Evolutionary conservation across 2,329 filamentous ascomycete species (phyloP), one percentile per base, ranked within the genome.

Genomic region (Fusarium subglutinans): DNA sequence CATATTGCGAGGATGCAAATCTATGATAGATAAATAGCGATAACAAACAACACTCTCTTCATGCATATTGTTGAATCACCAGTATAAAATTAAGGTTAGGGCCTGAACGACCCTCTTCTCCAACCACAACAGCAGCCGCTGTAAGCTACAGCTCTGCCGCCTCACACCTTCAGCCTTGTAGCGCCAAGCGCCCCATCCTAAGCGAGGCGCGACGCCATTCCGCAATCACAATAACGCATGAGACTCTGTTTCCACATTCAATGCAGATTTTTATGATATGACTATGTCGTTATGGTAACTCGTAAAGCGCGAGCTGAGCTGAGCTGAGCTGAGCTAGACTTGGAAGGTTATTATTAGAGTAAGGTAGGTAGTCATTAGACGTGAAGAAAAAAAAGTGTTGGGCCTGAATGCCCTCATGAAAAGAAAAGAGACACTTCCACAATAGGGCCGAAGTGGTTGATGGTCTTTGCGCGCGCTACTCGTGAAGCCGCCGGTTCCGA

Each of bases 391-490:
- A 48, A 50, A 28, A 20, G 26, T 28, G 26, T 45, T 66, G 40
- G 51, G 61, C 41, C 35, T 58, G 64, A 65, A 62, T 41, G 33
- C 41, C 44, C 37, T 55, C 28, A 53, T 26, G 30, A 24, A 24
- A 60, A 41, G 53, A 54, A 30, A 14, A 65, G 30, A 35, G 24
- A 44, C 15, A 24, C 35, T 70, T 43, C 66, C 66, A 58, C 44
- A 74, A 73, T 68, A 73, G 71, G 71, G 62, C 71, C 71, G 71
- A 73, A 72, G 33, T 47, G 45, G 58, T 33, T 56, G 37, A 61
- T 41, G 51, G 70, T 57, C 57, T 53, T 45, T 66, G 70, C 66
- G 38, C 44, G 53, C 70, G 70, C 57, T 58, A 59, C 45, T 44
- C 40, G 22, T 33, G 18, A 59, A 59, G 33, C 59, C 55, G 55